A percentile compares a stretch with the other conserved stretches of the same genome.
phyloP scores from a whole-genome alignment of 2,329 filamentous ascomycete species.

The Corynespora cassiicola region DNA sequence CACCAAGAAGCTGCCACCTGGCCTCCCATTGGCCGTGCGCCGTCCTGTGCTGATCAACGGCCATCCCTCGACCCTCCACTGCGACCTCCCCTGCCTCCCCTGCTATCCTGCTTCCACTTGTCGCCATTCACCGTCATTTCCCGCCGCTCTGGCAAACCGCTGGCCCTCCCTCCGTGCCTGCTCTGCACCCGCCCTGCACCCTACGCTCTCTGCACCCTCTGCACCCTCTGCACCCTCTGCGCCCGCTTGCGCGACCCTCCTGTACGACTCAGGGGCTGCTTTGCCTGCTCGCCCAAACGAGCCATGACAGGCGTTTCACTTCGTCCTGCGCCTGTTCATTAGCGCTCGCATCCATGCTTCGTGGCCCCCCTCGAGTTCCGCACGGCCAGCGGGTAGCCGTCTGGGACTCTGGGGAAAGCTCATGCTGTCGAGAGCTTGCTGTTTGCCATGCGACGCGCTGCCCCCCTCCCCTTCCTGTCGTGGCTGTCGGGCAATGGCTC shows the following conservation, averaged over 20 bases:
- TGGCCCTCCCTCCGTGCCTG: constrained; percentile 13
- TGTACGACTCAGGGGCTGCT: constrained; percentile 33
- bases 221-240: constrained; percentile 14
- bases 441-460: constrained; percentile 6
- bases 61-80: constrained; percentile 9
- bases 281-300: constrained; percentile 25
- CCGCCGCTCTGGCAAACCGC: not conserved
- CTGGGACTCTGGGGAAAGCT: constrained; percentile 37
- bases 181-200: constrained; percentile 10
- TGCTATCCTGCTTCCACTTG: constrained; percentile 7
- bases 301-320: constrained; percentile 37
- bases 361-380: constrained; percentile 26
- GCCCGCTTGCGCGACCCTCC: constrained; percentile 9
- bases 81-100: constrained; percentile 15
- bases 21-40: constrained; percentile 26
- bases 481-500: constrained; percentile 29
- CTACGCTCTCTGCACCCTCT: constrained; percentile 7
- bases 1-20: constrained; percentile 26
- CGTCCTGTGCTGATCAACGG: constrained; percentile 4
- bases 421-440: constrained; percentile 16
- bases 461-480: constrained; percentile 20
- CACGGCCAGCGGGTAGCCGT: constrained; percentile 29
- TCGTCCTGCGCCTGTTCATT: constrained; percentile 16
- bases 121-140: not conserved
- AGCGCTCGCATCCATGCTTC: constrained; percentile 15